These are phyloP conservation scores for Cinnamomum micranthum DNA, from an alignment of 164 flowering plant genomes.

Conservation along the genomic window DNA sequence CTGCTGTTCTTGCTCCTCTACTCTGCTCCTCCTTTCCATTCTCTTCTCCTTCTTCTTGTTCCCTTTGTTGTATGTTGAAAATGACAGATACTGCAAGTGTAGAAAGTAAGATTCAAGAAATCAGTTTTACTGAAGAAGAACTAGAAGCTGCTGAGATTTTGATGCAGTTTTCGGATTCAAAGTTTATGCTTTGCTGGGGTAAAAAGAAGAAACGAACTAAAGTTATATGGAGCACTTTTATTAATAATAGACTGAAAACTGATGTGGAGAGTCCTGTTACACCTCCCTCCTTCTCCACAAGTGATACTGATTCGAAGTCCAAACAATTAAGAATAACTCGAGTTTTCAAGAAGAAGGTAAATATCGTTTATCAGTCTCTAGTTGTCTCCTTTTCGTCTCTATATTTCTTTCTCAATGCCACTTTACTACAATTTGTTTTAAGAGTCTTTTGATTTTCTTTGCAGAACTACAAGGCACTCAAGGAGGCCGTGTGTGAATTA, in stretches of 20 bases:
- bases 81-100: neutral
- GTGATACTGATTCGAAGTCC: constrained; percentile 28
- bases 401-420: neutral
- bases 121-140: constrained; percentile 8
- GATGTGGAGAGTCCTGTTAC: constrained; percentile 39
- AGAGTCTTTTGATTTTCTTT: neutral
- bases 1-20: neutral
- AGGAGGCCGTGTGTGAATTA: constrained; percentile 16
- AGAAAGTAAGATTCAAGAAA: no score
- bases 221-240: neutral
- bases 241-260: neutral
- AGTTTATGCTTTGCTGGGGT: constrained; percentile 29
- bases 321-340: constrained; percentile 15
- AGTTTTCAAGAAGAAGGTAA: constrained; percentile 28
- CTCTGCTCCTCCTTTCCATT: neutral
- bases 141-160: constrained; percentile 18
- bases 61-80: neutral
- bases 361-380: neutral
- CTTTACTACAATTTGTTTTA: no score
- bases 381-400: neutral
- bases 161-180: constrained; percentile 15
- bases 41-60: neutral
- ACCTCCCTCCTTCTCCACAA: constrained; percentile 41
- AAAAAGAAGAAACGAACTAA: constrained; percentile 35
- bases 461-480: constrained; percentile 35